These are phyloP conservation scores for Canavalia gladiata DNA, from an alignment of 306 rosid genomes.

Conservation along the genomic window DNA sequence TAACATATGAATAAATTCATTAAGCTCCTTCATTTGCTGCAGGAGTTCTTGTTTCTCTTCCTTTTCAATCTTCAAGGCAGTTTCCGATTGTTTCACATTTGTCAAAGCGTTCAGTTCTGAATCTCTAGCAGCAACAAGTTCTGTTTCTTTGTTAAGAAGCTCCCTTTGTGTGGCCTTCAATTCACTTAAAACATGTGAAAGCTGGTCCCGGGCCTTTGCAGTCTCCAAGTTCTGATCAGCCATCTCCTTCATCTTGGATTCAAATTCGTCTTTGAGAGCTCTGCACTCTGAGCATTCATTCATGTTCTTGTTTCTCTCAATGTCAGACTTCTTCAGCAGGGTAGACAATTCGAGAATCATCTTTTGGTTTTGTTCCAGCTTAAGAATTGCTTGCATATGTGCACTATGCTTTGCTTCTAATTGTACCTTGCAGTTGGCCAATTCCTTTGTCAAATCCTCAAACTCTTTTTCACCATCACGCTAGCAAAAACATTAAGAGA, in stretches of 20 bases:
- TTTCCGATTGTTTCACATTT: constrained; percentile 54
- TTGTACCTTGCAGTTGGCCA: constrained; percentile 75
- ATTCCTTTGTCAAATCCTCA: constrained; percentile 67
- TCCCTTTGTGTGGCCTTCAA: constrained; percentile 63
- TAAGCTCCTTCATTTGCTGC: constrained; percentile 64
- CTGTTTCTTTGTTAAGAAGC: constrained; percentile 65
- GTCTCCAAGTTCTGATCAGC: constrained; percentile 53
- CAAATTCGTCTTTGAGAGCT: constrained; percentile 51
- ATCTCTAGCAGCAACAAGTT: constrained; percentile 63
- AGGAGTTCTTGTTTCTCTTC: constrained; percentile 58
- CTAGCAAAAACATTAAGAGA: constrained; percentile 23
- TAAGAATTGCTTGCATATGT: constrained; percentile 69
- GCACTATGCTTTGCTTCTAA: constrained; percentile 80
- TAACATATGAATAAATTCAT: constrained; percentile 50
- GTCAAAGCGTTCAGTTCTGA: constrained; percentile 56
- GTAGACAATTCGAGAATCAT: constrained; percentile 62
- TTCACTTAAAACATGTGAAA: constrained; percentile 56
- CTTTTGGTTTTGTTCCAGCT: constrained; percentile 67
- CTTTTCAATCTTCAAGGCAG: constrained; percentile 52
- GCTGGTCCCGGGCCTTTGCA: constrained; percentile 53
- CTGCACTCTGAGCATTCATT: constrained; percentile 52
- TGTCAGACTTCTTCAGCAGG: constrained; percentile 61
- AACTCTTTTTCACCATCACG: constrained; percentile 64
- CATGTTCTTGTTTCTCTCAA: constrained; percentile 62
- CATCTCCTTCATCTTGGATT: constrained; percentile 62